phyloP scores from a whole-genome alignment of 306 rosid species.

The Pyrus pyrifolia region DNA sequence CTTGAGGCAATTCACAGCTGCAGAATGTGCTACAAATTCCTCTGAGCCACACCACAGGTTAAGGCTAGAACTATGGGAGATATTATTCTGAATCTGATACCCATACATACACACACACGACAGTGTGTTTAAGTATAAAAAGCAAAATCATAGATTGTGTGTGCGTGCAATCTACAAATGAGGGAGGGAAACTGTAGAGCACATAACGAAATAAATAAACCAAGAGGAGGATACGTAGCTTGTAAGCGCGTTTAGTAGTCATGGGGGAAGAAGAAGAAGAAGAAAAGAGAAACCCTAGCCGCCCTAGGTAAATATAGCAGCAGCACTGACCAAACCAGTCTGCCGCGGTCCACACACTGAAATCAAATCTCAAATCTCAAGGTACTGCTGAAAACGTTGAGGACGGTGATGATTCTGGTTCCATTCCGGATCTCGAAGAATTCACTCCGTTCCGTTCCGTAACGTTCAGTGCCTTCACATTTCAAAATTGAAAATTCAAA shows the following conservation, averaged over 20 bases:
- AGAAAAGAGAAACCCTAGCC: conserved; percentile 37
- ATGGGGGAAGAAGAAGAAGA: conserved; percentile 25
- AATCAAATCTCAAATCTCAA: neutral
- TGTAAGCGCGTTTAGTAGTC: conserved; percentile 99
- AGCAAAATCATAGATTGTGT: neutral
- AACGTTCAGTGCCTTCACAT: neutral
- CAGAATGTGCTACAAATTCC: conserved; percentile 99
- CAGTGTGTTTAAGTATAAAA: neutral
- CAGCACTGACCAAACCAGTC: neutral
- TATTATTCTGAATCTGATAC: neutral
- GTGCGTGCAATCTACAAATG: neutral
- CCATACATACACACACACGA: neutral
- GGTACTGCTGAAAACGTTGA: neutral
- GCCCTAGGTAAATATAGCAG: conserved; percentile 4
- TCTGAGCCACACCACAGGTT: conserved; percentile 50
- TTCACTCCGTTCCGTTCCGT: neutral
- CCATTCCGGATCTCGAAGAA: conserved; percentile 20
- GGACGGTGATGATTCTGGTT: neutral
- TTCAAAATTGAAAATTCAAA: neutral
- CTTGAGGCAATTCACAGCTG: conserved; percentile 92
- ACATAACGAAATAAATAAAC: neutral
- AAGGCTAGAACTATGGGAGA: conserved; percentile 35
- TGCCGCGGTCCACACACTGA: conserved; percentile 4
- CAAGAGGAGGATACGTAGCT: conserved; percentile 85
- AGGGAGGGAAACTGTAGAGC: neutral